These are phyloP conservation scores for Ogataea nitratoaversa DNA, from an alignment of 805 yeast genomes.

Conservation along the genomic window DNA sequence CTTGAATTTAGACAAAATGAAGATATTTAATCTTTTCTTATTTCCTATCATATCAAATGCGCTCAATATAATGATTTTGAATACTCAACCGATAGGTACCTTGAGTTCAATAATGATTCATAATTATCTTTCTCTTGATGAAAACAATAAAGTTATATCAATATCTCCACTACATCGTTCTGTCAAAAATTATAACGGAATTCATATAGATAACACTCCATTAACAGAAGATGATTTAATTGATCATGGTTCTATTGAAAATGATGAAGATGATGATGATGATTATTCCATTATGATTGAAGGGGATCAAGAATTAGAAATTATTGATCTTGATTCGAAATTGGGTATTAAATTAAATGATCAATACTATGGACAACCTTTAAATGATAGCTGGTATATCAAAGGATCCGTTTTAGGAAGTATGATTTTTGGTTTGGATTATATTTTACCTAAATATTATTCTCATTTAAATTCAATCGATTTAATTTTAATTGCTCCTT, in stretches of 20 bases:
- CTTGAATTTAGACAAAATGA: too few relatives aligned
- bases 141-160: constrained; percentile 16
- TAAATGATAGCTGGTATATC: constrained; percentile 39
- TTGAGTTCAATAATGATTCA: constrained; percentile 18
- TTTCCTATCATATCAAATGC: too few relatives aligned
- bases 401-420: constrained; percentile 43
- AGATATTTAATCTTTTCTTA: too few relatives aligned
- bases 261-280: too few relatives aligned
- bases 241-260: constrained; percentile 1
- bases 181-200: constrained; percentile 1
- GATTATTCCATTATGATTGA: too few relatives aligned
- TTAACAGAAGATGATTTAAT: constrained; percentile 10
- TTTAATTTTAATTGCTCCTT: constrained; percentile 43
- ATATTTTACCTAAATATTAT: constrained; percentile 38
- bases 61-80: constrained; percentile 21
- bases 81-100: constrained; percentile 22
- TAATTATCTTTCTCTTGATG: constrained; percentile 7
- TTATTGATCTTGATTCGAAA: constrained; percentile 5
- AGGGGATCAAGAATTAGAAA: constrained; percentile 3
- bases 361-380: constrained; percentile 15
- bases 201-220: constrained; percentile 12
- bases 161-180: constrained; percentile 19
- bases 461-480: constrained; percentile 35
- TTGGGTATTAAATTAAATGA: constrained; percentile 14
- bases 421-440: constrained; percentile 39